These are phyloP conservation scores for Neurospora pannonica DNA, from an alignment of 495 filamentous ascomycete species.

Conservation along the genomic window DNA sequence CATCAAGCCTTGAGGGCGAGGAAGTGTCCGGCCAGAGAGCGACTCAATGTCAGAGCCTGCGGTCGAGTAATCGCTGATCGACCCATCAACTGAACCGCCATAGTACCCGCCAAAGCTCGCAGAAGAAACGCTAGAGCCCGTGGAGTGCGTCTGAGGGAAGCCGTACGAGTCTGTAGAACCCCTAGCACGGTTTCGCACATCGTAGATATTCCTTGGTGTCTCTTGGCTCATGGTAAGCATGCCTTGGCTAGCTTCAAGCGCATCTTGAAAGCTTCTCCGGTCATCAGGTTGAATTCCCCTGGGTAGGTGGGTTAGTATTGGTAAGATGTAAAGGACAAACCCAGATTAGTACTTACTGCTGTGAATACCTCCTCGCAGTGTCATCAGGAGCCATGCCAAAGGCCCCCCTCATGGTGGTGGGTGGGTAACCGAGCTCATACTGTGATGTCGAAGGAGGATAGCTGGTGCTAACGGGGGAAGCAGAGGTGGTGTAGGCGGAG, in stretches of 20 bases:
- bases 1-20: slow-evolving; percentile 64
- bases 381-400: slow-evolving; percentile 50
- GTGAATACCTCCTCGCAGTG: slow-evolving; percentile 68
- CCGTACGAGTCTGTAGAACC: slow-evolving; percentile 86
- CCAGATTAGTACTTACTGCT: slow-evolving; percentile 79
- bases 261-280: slow-evolving; percentile 63
- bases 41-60: slow-evolving; percentile 79
- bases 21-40: slow-evolving; percentile 67
- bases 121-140: slow-evolving; percentile 91
- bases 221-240: slow-evolving; percentile 95
- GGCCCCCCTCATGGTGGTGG: slow-evolving; percentile 53
- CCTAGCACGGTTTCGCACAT: slow-evolving; percentile 44
- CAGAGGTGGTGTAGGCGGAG: slow-evolving; percentile 41
- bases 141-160: slow-evolving; percentile 83
- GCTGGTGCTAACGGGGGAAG: slow-evolving; percentile 54
- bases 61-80: slow-evolving; percentile 91
- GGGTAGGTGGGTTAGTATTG: slow-evolving; percentile 7
- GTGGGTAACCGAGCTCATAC: slow-evolving; percentile 56
- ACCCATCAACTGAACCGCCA: slow-evolving; percentile 76
- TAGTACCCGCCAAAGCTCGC: slow-evolving; percentile 66
- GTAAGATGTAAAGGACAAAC: slow-evolving; percentile 20
- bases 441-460: slow-evolving; percentile 60
- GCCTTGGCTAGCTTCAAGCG: slow-evolving; percentile 72
- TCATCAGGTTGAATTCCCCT: slow-evolving; percentile 52
- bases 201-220: slow-evolving; percentile 82